These are phyloP conservation scores for Acer yangbiense DNA, from an alignment of 345 rosid species.

Conservation along the genomic window DNA sequence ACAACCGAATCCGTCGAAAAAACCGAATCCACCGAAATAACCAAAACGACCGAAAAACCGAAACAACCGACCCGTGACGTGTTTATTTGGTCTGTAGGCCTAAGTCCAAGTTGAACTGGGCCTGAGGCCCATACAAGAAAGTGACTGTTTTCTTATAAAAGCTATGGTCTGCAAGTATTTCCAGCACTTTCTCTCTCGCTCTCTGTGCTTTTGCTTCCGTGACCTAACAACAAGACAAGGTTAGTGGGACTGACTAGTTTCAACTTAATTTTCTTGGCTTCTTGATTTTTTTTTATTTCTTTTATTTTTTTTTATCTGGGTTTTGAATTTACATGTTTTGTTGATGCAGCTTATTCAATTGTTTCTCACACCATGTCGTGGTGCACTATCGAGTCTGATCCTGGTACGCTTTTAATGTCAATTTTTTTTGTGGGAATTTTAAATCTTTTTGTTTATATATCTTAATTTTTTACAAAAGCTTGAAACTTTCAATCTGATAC, in stretches of 20 bases:
- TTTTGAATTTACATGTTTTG: not conserved
- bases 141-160: not conserved
- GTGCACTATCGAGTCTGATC: slow-evolving; percentile 99
- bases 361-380: slow-evolving; percentile 69
- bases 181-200: not conserved
- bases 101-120: not conserved
- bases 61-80: not conserved
- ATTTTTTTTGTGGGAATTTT: not conserved
- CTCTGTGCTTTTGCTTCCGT: not conserved
- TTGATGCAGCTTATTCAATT: slow-evolving; percentile 34
- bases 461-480: not conserved
- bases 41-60: not conserved
- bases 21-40: not conserved
- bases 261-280: not conserved
- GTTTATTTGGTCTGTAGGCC: not conserved
- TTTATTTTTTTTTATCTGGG: not conserved
- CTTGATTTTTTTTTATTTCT: not conserved
- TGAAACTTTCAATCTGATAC: not conserved
- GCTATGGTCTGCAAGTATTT: not conserved
- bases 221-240: not conserved
- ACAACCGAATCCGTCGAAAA: too few relatives aligned
- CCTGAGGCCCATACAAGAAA: not conserved
- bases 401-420: slow-evolving; percentile 52
- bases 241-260: not conserved
- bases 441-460: not conserved